Percentiles rank a stretch among this genome's conserved stretches.
Evolutionary conservation across 805 yeast species (phyloP).

Genomic region (Saccharomycopsis sp.): DNA sequence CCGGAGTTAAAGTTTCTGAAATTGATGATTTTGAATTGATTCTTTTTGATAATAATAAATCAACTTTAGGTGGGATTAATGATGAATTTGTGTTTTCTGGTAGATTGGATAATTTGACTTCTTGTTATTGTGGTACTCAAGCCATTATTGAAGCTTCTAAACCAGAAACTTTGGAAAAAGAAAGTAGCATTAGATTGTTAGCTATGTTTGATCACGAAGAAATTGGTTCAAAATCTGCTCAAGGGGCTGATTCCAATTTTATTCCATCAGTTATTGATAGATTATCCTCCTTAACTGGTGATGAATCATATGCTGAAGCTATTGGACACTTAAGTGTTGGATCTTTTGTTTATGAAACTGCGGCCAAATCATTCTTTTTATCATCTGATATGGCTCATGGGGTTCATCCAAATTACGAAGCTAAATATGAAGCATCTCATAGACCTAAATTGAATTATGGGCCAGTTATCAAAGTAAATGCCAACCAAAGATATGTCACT

Average conservation of each 20-base stretch:
- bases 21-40: constrained; percentile 88
- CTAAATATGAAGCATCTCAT: constrained; percentile 66
- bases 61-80: constrained; percentile 78
- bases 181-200: constrained; percentile 56
- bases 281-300: constrained; percentile 39
- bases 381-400: constrained; percentile 98
- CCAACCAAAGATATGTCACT: constrained; percentile 92
- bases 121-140: constrained; percentile 70
- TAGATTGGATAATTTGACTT: constrained; percentile 81
- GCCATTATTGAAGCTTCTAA: constrained; percentile 52
- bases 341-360: constrained; percentile 39
- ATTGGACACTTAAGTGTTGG: constrained; percentile 5
- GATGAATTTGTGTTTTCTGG: constrained; percentile 90
- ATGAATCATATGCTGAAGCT: constrained; percentile 25
- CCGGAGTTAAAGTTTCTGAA: constrained; percentile 37
- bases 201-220: constrained; percentile 95
- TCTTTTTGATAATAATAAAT: constrained; percentile 73
- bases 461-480: constrained; percentile 88
- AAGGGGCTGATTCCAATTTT: constrained; percentile 93
- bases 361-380: constrained; percentile 73
- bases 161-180: constrained; percentile 30
- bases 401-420: constrained; percentile 83
- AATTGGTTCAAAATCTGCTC: constrained; percentile 87
- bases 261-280: constrained; percentile 70
- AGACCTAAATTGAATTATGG: constrained; percentile 78